Conservation (phyloP, 2,329 filamentous ascomycete genomes). For the Geosmithia flava region DNA sequence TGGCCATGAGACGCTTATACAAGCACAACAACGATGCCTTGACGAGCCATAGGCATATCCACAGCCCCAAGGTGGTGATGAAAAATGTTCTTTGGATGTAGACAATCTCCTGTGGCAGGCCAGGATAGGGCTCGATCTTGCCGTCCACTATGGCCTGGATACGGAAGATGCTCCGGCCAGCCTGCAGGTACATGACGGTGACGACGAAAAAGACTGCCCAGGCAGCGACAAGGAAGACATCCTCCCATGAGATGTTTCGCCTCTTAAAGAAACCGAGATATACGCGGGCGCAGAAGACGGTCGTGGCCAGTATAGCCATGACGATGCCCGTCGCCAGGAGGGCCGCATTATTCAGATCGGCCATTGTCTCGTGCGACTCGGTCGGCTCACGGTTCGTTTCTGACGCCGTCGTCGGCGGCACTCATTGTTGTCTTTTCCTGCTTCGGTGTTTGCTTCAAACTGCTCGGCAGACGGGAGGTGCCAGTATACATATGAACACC, state of each 20-base stretch:
- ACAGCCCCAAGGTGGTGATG: slow-evolving; percentile 5
- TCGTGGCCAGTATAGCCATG: slow-evolving; percentile 3
- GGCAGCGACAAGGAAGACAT: slow-evolving; percentile 5
- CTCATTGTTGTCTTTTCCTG: neutral
- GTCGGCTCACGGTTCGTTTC: neutral
- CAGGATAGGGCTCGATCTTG: slow-evolving; percentile 2
- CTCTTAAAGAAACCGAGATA: slow-evolving; percentile 4
- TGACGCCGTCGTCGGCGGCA: neutral
- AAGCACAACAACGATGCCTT: slow-evolving; percentile 5
- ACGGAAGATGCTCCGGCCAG: slow-evolving; percentile 4
- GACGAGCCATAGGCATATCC: slow-evolving; percentile 6
- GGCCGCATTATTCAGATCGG: neutral
- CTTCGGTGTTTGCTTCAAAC: too few species aligned
- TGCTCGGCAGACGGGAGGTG: too few species aligned
- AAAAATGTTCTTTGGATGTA: slow-evolving; percentile 5
- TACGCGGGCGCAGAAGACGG: slow-evolving; percentile 2
- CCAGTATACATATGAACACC: too few species aligned
- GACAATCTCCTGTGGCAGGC: slow-evolving; percentile 1
- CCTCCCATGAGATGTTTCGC: slow-evolving; percentile 5
- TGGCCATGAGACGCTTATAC: slow-evolving; percentile 5
- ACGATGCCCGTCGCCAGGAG: slow-evolving; percentile 5
- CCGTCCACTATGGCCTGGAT: slow-evolving; percentile 3
- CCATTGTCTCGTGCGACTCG: neutral
- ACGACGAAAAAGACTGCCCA: slow-evolving; percentile 5
- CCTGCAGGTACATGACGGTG: slow-evolving; percentile 4